phyloP scores from a whole-genome alignment of 129 eudicot genomes.

The Cynara cardunculus region DNA sequence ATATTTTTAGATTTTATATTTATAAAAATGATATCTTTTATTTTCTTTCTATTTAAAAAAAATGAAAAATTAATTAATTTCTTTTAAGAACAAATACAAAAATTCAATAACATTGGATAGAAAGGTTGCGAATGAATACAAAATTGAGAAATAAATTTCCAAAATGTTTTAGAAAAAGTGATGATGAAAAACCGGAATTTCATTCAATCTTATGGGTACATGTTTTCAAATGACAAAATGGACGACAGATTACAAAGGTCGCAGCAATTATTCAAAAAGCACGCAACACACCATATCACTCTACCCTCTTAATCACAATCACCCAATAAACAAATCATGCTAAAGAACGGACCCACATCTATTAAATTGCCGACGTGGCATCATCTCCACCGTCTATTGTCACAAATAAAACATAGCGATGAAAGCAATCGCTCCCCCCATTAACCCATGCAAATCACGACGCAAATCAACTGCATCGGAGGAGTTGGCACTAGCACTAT shows the following conservation, averaged over 20 bases:
- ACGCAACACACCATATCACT: conserved; percentile 8
- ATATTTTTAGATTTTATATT: too few relatives aligned
- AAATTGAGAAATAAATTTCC: too few relatives aligned
- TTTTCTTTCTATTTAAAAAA: too few relatives aligned
- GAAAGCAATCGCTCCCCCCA: conserved; percentile 21
- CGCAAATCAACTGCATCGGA: conserved; percentile 36
- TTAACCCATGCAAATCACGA: conserved; percentile 30
- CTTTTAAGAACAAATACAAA: too few relatives aligned
- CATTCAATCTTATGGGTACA: conserved; percentile 3
- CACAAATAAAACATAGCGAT: conserved; percentile 31
- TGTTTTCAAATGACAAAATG: neutral
- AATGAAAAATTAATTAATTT: too few relatives aligned
- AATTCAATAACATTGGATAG: too few relatives aligned
- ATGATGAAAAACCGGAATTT: neutral
- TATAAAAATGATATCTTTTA: too few relatives aligned
- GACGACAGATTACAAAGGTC: conserved; percentile 4
- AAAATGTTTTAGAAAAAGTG: too few relatives aligned
- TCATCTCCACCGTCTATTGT: conserved; percentile 22
- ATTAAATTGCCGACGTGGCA: conserved; percentile 25
- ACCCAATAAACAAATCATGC: conserved; percentile 1
- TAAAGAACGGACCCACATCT: conserved; percentile 7
- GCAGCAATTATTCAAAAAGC: conserved; percentile 3
- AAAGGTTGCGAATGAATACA: too few relatives aligned
- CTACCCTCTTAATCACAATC: conserved; percentile 8
- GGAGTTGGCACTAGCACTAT: conserved; percentile 27